Evolutionary conservation across 176 grass and related monocot genomes (phyloP).

Genomic region (Oryza longistaminata): DNA sequence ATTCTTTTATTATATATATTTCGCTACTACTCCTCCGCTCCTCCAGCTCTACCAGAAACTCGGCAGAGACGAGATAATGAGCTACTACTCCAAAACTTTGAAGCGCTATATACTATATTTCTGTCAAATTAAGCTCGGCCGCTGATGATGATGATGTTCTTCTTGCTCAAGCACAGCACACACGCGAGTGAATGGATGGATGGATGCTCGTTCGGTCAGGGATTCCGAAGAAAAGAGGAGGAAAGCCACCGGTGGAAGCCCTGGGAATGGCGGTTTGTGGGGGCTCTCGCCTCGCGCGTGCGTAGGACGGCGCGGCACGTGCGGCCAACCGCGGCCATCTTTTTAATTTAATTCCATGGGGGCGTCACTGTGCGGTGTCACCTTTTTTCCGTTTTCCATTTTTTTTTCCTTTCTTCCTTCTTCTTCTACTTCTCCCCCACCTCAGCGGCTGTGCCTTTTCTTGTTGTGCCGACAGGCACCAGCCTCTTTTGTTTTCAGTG

Average conservation of each 20-base stretch:
- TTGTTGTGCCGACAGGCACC: conserved; percentile 8
- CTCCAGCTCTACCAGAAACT: conserved; percentile 26
- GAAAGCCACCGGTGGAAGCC: conserved; percentile 27
- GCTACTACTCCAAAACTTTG: not conserved
- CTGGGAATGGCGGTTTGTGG: conserved; percentile 42
- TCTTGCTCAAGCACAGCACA: conserved; percentile 26
- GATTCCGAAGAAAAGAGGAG: conserved; percentile 8
- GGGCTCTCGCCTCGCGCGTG: conserved; percentile 34
- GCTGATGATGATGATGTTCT: not conserved
- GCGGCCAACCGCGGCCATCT: conserved; percentile 23
- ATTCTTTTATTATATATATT: conserved; percentile 50
- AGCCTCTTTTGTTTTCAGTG: conserved; percentile 19
- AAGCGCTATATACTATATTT: conserved; percentile 12
- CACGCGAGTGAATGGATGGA: not conserved
- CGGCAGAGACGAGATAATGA: not conserved
- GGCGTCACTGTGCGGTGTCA: conserved; percentile 18
- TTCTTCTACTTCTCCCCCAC: too few species aligned
- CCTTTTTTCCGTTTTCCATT: not conserved
- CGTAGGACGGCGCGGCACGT: conserved; percentile 49
- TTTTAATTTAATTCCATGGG: not conserved
- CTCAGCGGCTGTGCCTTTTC: not conserved
- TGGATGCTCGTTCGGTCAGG: not conserved
- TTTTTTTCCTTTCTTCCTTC: not conserved
- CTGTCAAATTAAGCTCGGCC: conserved; percentile 9
- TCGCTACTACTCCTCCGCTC: conserved; percentile 35